A percentile compares a stretch with the other conserved stretches of the same genome.
Evolutionary conservation across 2,329 filamentous ascomycete genomes (phyloP).

Genomic region (Curvularia hawaiiensis): DNA sequence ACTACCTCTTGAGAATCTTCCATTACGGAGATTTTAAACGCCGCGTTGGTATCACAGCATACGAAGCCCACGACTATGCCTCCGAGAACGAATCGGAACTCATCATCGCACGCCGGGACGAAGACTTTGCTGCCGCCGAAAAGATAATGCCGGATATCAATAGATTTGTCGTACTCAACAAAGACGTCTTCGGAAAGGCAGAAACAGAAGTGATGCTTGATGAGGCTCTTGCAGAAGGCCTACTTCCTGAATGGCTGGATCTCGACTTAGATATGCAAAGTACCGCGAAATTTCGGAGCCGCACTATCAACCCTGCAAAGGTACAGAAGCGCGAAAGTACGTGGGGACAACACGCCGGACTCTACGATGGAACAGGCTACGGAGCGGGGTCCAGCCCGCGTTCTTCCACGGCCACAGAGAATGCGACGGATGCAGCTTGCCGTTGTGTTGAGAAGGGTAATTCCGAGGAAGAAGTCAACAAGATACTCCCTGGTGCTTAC

Average conservation of each 20-base stretch:
- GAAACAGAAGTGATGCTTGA: slow-evolving; percentile 1
- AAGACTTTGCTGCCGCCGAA: slow-evolving; percentile 5
- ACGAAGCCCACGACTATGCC: neutral
- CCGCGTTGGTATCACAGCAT: slow-evolving; percentile 3
- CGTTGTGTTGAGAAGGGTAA: neutral
- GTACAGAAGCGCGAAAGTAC: slow-evolving; percentile 4
- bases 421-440: neutral
- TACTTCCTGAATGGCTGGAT: slow-evolving; percentile 7
- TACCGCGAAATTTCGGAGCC: neutral
- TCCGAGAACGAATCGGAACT: neutral
- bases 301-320: neutral
- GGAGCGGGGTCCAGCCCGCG: slow-evolving; percentile 17
- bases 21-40: slow-evolving; percentile 4
- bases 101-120: neutral
- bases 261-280: slow-evolving; percentile 1
- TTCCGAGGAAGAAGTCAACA: neutral
- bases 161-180: neutral
- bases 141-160: slow-evolving; percentile 1
- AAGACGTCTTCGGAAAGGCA: neutral
- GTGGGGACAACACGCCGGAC: slow-evolving; percentile 12
- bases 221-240: slow-evolving; percentile 6
- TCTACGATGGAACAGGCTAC: slow-evolving; percentile 37
- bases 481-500: neutral
- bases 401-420: slow-evolving; percentile 3
- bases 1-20: slow-evolving; percentile 2